Evolutionary conservation across 305 asterid species (phyloP).

Genomic region (Plantago coronopus): DNA sequence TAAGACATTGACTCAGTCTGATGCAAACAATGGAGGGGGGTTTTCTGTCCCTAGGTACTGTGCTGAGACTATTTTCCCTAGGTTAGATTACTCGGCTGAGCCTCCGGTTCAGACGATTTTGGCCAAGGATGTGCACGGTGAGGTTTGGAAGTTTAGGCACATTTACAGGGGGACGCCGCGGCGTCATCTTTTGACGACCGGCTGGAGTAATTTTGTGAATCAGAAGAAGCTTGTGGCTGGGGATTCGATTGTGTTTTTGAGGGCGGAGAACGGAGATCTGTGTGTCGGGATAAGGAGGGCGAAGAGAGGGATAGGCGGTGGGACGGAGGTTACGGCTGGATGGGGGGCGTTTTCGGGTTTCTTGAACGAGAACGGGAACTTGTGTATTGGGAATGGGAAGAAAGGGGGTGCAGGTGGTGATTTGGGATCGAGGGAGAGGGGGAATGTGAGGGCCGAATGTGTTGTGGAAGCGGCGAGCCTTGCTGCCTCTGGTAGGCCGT

Average conservation of each 20-base stretch:
- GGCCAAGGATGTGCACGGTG: conserved; percentile 83
- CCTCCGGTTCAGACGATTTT: conserved; percentile 86
- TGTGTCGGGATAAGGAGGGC: conserved; percentile 78
- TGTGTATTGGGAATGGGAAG: conserved; percentile 29
- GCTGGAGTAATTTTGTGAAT: conserved; percentile 91
- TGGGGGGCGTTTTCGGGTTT: conserved; percentile 57
- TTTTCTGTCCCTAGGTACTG: conserved; percentile 88
- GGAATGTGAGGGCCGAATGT: conserved; percentile 44
- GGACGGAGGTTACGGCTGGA: conserved; percentile 49
- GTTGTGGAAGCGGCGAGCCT: conserved; percentile 61
- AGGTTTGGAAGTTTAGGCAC: conserved; percentile 72
- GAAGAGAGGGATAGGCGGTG: conserved; percentile 52
- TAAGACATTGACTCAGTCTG: conserved; percentile 85
- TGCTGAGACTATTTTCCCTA: conserved; percentile 84
- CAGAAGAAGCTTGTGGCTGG: conserved; percentile 90
- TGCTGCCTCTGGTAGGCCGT: conserved; percentile 53
- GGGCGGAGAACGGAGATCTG: conserved; percentile 77
- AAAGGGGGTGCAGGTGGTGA: conserved; percentile 34
- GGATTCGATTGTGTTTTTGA: conserved; percentile 73
- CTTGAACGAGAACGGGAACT: conserved; percentile 38
- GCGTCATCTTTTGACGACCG: conserved; percentile 76
- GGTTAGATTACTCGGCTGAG: conserved; percentile 73
- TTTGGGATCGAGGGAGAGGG: conserved; percentile 34
- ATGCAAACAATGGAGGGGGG: conserved; percentile 92
- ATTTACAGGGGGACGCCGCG: conserved; percentile 90